phyloP scores from a whole-genome alignment of 345 rosid species.

The Salix purpurea region DNA sequence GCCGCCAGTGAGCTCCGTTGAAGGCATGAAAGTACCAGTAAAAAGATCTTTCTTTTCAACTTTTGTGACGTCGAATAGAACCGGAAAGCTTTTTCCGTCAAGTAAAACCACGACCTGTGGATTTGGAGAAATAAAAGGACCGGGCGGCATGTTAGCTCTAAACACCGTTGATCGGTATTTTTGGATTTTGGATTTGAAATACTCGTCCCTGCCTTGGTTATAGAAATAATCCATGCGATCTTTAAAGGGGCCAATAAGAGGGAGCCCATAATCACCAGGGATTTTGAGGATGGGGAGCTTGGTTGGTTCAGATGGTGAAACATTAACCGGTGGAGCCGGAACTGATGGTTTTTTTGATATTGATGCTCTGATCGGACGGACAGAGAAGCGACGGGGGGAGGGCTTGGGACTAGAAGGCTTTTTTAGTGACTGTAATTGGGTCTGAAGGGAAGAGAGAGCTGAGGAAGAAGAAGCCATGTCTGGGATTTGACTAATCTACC shows the following conservation, averaged over 20 bases:
- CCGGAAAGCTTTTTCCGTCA: conserved; percentile 86
- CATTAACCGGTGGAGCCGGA: neutral
- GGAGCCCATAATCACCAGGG: conserved; percentile 74
- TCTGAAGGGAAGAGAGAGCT: conserved; percentile 26
- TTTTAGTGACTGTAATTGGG: neutral
- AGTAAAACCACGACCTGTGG: conserved; percentile 70
- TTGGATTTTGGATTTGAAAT: conserved; percentile 55
- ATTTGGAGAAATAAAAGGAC: conserved; percentile 57
- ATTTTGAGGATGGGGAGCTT: conserved; percentile 55
- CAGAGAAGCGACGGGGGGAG: neutral
- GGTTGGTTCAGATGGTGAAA: conserved; percentile 12
- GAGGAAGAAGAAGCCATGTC: conserved; percentile 34
- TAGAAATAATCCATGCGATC: conserved; percentile 76
- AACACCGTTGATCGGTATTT: conserved; percentile 71
- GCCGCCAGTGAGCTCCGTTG: conserved; percentile 77
- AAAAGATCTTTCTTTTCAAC: conserved; percentile 80
- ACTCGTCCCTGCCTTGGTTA: conserved; percentile 64
- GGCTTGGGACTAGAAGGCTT: neutral
- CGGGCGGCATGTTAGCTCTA: conserved; percentile 78
- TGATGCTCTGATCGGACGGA: conserved; percentile 36
- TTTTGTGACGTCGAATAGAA: conserved; percentile 70
- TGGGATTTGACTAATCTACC: neutral
- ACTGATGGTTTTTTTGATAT: conserved; percentile 33
- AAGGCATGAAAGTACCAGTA: conserved; percentile 91
- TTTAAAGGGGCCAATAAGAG: conserved; percentile 65